Conservation (phyloP, 2,329 filamentous ascomycete genomes). For the Teratosphaeria epicoccoides region DNA sequence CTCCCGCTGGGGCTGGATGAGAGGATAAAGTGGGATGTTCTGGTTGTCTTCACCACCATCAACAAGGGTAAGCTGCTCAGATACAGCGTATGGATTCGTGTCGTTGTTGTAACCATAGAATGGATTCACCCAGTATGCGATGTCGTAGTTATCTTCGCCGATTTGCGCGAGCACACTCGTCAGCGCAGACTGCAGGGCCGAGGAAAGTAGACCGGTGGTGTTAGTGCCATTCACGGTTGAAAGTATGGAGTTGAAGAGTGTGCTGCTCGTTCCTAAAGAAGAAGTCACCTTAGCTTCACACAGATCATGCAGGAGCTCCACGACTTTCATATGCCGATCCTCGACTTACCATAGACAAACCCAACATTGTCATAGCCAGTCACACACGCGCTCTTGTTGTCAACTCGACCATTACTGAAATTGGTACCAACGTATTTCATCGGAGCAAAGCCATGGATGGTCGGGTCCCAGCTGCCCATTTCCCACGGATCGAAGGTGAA, state of each 20-base stretch:
- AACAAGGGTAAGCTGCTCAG: constrained; percentile 54
- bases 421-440: constrained; percentile 62
- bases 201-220: constrained; percentile 29
- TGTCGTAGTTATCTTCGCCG: constrained; percentile 54
- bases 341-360: constrained; percentile 52
- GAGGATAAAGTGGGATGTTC: constrained; percentile 67
- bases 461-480: constrained; percentile 66
- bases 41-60: constrained; percentile 70
- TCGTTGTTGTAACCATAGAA: constrained; percentile 56
- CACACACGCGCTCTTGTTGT: constrained; percentile 50
- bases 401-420: constrained; percentile 54
- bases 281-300: too few species aligned
- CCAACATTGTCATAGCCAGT: constrained; percentile 73
- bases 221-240: constrained; percentile 47
- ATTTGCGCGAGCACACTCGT: constrained; percentile 44
- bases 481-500: constrained; percentile 74
- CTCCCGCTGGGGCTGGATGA: constrained; percentile 60
- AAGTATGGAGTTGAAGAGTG: constrained; percentile 72
- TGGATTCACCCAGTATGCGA: constrained; percentile 69
- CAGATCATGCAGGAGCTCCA: too few species aligned
- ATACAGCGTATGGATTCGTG: constrained; percentile 47
- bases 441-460: constrained; percentile 59
- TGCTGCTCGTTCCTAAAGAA: constrained; percentile 51
- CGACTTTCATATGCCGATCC: too few species aligned
- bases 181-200: constrained; percentile 43